Conservation (phyloP, 2,329 filamentous ascomycete species). For the Sporothrix brasiliensis region DNA sequence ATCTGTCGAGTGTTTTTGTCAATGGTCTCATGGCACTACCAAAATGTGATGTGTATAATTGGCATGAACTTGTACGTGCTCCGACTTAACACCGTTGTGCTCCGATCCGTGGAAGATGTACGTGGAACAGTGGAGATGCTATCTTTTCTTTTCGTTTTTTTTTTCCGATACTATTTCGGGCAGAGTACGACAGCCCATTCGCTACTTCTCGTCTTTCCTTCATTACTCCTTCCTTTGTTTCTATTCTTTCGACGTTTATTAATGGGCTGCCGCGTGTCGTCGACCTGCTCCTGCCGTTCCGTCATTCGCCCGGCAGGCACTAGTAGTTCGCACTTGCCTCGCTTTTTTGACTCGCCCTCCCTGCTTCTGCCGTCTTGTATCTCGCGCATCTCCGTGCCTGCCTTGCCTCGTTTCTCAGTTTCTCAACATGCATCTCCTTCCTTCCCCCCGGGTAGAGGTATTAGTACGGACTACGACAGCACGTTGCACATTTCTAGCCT, state of each 20-base stretch:
- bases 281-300: not conserved
- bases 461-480: not conserved
- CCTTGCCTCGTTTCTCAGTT: conserved; percentile 7
- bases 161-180: not conserved
- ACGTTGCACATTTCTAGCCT: not conserved
- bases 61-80: not conserved
- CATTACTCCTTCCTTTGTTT: not conserved
- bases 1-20: not conserved
- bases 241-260: not conserved
- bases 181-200: not conserved
- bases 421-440: not conserved
- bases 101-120: no score
- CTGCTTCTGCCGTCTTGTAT: not conserved
- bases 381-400: not conserved
- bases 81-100: not conserved
- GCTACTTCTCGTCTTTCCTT: not conserved
- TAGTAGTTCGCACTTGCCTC: not conserved
- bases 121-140: no score
- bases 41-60: no score
- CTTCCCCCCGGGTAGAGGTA: not conserved
- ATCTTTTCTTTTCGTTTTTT: no score
- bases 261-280: not conserved
- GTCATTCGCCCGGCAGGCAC: not conserved
- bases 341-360: not conserved
- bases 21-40: not conserved